Evolutionary conservation across 2,329 filamentous ascomycete species (phyloP).

Genomic region (Podosphaera leucotricha): DNA sequence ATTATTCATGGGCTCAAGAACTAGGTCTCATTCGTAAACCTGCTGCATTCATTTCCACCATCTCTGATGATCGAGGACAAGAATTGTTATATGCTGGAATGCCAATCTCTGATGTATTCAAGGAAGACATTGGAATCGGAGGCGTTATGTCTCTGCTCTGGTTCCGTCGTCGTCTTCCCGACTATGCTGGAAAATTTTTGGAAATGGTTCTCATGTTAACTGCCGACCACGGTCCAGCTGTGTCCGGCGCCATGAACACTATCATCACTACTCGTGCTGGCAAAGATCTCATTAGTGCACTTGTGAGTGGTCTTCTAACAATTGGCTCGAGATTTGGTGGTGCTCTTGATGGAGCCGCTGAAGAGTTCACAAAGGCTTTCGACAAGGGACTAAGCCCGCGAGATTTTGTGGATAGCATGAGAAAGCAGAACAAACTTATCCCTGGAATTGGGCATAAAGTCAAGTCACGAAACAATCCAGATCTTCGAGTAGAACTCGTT

Average conservation of each 20-base stretch:
- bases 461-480: slow-evolving; percentile 99
- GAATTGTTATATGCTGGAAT: slow-evolving; percentile 97
- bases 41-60: slow-evolving; percentile 98
- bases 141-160: slow-evolving; percentile 99
- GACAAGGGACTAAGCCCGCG: slow-evolving; percentile 96
- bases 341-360: slow-evolving; percentile 88
- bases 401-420: slow-evolving; percentile 97
- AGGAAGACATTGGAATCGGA: slow-evolving; percentile 93
- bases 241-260: slow-evolving; percentile 99
- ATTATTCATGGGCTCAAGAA: slow-evolving; percentile 99
- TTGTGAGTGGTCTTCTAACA: slow-evolving; percentile 90
- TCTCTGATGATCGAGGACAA: slow-evolving; percentile 98
- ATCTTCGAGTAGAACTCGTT: slow-evolving; percentile 96
- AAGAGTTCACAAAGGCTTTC: slow-evolving; percentile 95
- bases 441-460: slow-evolving; percentile 97
- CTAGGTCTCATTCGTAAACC: slow-evolving; percentile 98
- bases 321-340: slow-evolving; percentile 97
- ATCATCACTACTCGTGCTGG: slow-evolving; percentile 98
- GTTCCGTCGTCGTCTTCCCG: slow-evolving; percentile 94
- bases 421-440: slow-evolving; percentile 99
- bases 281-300: slow-evolving; percentile 89
- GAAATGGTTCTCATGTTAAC: slow-evolving; percentile 99
- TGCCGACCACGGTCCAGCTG: slow-evolving; percentile 93
- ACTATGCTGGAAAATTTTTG: slow-evolving; percentile 94
- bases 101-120: slow-evolving; percentile 99